Percentiles rank a stretch among this genome's conserved stretches.
phyloP scores from a whole-genome alignment of 305 asterid genomes.

The Fraxinus sp. region DNA sequence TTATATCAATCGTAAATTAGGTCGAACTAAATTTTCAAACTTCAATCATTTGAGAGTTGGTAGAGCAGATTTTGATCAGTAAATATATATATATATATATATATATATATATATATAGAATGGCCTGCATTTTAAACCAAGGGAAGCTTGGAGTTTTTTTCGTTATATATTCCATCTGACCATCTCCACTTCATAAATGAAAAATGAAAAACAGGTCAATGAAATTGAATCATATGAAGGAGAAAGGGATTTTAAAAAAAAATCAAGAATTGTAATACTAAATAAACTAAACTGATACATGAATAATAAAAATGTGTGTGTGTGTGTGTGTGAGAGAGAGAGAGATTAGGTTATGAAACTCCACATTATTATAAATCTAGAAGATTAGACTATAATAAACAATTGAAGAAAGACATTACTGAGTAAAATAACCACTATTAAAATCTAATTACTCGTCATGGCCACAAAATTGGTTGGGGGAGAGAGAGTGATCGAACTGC shows the following conservation, averaged over 20 bases:
- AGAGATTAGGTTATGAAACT: background rate
- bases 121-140: background rate
- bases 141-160: background rate
- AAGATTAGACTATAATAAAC: background rate
- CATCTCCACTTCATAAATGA: background rate
- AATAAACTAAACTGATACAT: background rate
- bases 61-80: background rate
- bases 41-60: background rate
- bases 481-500: background rate
- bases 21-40: background rate
- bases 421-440: background rate
- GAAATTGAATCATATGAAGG: background rate
- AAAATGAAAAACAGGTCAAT: background rate
- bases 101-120: background rate
- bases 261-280: background rate
- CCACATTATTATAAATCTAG: background rate
- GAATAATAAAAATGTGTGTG: background rate
- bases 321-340: background rate
- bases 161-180: background rate
- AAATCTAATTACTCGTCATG: background rate
- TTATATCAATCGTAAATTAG: background rate
- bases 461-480: background rate
- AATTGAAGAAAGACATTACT: constrained; percentile 10
- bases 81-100: background rate
- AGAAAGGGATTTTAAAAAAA: background rate